Evolutionary conservation across 2,329 filamentous ascomycete genomes (phyloP).

Genomic region (Botrytis sinoallii): DNA sequence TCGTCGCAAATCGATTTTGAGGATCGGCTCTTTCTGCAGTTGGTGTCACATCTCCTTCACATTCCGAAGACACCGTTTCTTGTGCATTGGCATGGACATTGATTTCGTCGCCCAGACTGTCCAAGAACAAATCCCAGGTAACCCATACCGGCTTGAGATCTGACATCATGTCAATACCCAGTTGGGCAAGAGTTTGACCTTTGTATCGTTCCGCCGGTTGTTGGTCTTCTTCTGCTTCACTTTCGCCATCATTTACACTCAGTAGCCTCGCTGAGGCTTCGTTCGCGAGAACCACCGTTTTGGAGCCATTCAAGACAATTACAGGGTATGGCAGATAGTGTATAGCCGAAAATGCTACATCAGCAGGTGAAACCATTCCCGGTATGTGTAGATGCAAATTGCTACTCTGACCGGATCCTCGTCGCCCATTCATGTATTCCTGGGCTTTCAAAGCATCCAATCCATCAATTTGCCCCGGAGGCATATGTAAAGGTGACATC

Average conservation of each 20-base stretch:
- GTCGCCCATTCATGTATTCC: slow-evolving; percentile 25
- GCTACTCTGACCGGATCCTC: slow-evolving; percentile 20
- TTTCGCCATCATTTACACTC: slow-evolving; percentile 50
- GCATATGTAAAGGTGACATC: slow-evolving; percentile 31
- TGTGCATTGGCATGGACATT: slow-evolving; percentile 19
- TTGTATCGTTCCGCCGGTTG: slow-evolving; percentile 54
- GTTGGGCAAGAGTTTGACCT: slow-evolving; percentile 63
- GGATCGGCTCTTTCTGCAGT: slow-evolving; percentile 35
- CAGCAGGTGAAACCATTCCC: slow-evolving; percentile 46
- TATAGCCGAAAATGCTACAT: slow-evolving; percentile 64
- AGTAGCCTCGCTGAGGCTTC: slow-evolving; percentile 71
- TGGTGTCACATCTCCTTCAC: slow-evolving; percentile 38
- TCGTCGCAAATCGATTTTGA: slow-evolving; percentile 21
- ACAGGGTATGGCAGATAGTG: slow-evolving; percentile 73
- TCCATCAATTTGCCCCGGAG: slow-evolving; percentile 33
- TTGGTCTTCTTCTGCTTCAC: slow-evolving; percentile 41
- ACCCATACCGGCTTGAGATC: slow-evolving; percentile 60
- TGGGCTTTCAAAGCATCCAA: slow-evolving; percentile 29
- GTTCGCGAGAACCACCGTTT: slow-evolving; percentile 71
- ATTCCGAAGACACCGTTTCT: slow-evolving; percentile 18
- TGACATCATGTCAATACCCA: slow-evolving; percentile 71
- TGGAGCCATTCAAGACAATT: slow-evolving; percentile 63
- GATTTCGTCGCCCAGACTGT: slow-evolving; percentile 44
- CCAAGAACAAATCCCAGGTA: slow-evolving; percentile 57
- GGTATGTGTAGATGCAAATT: slow-evolving; percentile 42